Evolutionary conservation across 2,329 filamentous ascomycete species (phyloP), one percentile per base, ranked within the genome.

Genomic region (Xylaria sp.): DNA sequence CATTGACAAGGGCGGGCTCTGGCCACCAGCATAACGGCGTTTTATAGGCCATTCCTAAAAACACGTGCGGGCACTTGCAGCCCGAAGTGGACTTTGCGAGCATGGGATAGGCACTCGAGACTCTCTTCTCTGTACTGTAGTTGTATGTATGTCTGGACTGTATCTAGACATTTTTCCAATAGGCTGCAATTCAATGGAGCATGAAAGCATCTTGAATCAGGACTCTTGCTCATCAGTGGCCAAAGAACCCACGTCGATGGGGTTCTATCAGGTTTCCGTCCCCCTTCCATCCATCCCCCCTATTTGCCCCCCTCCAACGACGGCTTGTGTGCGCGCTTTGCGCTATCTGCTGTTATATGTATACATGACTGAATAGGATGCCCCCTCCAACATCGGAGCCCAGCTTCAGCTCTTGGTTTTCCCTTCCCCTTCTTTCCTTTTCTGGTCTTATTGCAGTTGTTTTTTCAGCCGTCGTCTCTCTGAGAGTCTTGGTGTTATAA

Each of bases 41-140:
- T 33, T 57, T 55, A 55, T 51, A 60, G 52, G 54, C 65, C 38
- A 49, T 51, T 33, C 46, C 49, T 19, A 17, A 59, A 65, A 65
- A 61, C 65, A 67, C 65, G 65, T 67, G 65, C 65, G 60, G 55
- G 57, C 63, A 62, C 65, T 60, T 47, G 52, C 60, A 62, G 55
- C 63, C 60, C 51, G 58, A 67, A 67, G 63, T 65, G 63, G 65
- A 60, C 42, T 64, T 61, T 57, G 60, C 47, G 45, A 59, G 49
- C 5, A 51, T 55, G 52, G 52, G 25, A n/a, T 28, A 23, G 49
- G 53, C 53, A 55, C 35, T 60, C 45, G 51, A 15, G 51, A 21
- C 28, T 57, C 60, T 47, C 57, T 33, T 23, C 45, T 15, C 33
- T 17, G 45, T 49, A 25, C 45, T 12, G 23, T 51, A 37, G 56